These are phyloP conservation scores for Taiozyma onychis DNA, from an alignment of 1,139 yeast species.

Conservation along the genomic window DNA sequence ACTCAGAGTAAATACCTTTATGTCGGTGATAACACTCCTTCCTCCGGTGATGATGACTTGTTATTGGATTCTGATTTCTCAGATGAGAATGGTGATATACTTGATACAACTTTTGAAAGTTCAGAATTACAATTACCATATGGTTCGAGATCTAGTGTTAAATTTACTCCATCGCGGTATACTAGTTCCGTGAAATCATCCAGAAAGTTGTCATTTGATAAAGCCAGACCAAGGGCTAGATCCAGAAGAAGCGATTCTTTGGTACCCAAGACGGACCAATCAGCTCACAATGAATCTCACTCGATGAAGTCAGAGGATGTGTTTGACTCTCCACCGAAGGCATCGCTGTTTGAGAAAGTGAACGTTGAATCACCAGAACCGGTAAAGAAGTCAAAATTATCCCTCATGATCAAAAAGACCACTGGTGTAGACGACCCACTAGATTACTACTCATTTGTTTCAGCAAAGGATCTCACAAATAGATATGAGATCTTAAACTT, in stretches of 20 bases:
- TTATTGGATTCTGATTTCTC: conserved; percentile 33
- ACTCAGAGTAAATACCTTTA: conserved; percentile 11
- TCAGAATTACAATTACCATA: conserved; percentile 6
- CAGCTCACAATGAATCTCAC: neutral
- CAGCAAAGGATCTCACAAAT: conserved; percentile 30
- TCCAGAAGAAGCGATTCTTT: conserved; percentile 15
- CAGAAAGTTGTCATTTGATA: conserved; percentile 22
- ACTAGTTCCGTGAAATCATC: neutral
- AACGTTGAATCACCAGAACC: neutral
- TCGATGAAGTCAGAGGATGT: neutral
- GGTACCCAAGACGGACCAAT: conserved; percentile 4
- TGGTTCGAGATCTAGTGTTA: neutral
- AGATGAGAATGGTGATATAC: conserved; percentile 24
- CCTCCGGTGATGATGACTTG: conserved; percentile 30
- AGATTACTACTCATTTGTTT: conserved; percentile 48
- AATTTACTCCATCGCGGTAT: neutral
- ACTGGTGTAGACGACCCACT: conserved; percentile 42
- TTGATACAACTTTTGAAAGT: conserved; percentile 18
- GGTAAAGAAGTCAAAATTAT: conserved; percentile 18
- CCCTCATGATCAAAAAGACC: conserved; percentile 27
- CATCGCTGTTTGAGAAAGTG: neutral
- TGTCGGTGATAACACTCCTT: conserved; percentile 22
- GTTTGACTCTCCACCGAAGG: neutral
- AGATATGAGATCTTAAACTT: conserved; percentile 26
- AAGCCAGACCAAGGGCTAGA: conserved; percentile 12